A percentile compares a stretch with the other conserved stretches of the same genome.
phyloP scores from a whole-genome alignment of 352 stramenopile genomes.

The Phytophthora citrophthora region DNA sequence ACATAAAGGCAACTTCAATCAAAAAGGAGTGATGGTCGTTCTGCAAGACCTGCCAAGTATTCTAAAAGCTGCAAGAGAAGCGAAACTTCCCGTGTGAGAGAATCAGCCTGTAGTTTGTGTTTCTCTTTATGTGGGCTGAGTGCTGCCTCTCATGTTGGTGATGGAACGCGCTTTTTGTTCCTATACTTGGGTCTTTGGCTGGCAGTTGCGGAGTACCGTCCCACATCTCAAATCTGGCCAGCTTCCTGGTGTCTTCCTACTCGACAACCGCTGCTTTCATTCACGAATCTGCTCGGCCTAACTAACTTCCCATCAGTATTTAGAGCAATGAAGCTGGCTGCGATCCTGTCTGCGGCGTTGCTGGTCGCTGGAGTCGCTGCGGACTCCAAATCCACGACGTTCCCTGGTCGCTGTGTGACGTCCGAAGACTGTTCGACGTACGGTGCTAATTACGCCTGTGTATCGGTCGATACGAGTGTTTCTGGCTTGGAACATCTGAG shows the following conservation, averaged over 20 bases:
- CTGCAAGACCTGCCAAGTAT: slow-evolving; percentile 1
- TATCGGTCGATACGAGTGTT: slow-evolving; percentile 69
- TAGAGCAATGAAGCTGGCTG: slow-evolving; percentile 19
- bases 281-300: slow-evolving; percentile 17
- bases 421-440: slow-evolving; percentile 63
- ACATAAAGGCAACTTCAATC: slow-evolving; percentile 33
- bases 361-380: slow-evolving; percentile 20
- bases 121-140: not conserved
- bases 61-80: not conserved
- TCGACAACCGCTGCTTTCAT: slow-evolving; percentile 19
- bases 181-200: slow-evolving; percentile 14
- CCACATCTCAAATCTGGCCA: slow-evolving; percentile 24
- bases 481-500: slow-evolving; percentile 62
- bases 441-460: slow-evolving; percentile 66
- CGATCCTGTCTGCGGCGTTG: slow-evolving; percentile 22
- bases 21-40: too few species aligned
- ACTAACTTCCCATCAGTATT: not conserved
- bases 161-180: slow-evolving; percentile 5
- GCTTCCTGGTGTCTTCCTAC: slow-evolving; percentile 3
- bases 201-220: slow-evolving; percentile 29
- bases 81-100: slow-evolving; percentile 11
- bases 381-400: slow-evolving; percentile 46
- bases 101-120: not conserved
- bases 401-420: slow-evolving; percentile 57
- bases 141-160: not conserved